These are phyloP conservation scores for Exophiala bonariae DNA, from an alignment of 2,329 filamentous ascomycete genomes.

Conservation along the genomic window DNA sequence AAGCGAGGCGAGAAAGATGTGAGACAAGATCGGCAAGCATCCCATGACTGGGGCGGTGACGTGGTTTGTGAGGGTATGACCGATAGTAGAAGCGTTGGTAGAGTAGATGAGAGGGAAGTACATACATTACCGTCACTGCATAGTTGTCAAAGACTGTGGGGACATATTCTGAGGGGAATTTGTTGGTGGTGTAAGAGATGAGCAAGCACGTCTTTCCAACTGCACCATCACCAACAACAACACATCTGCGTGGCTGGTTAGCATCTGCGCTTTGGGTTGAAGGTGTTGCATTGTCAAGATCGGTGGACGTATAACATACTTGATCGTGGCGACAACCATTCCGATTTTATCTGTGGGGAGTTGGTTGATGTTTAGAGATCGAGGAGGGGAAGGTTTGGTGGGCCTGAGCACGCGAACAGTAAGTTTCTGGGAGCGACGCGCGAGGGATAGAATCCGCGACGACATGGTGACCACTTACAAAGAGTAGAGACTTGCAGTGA, in stretches of 20 bases:
- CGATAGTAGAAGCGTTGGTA: not conserved
- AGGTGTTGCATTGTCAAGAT: slow-evolving; percentile 8
- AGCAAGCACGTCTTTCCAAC: slow-evolving; percentile 98
- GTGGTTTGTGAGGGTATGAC: not conserved
- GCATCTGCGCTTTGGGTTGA: slow-evolving; percentile 13
- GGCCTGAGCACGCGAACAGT: too few species aligned
- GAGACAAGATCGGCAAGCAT: not conserved
- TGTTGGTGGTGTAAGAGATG: slow-evolving; percentile 99
- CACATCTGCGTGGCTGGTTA: slow-evolving; percentile 66
- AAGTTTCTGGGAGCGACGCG: too few species aligned
- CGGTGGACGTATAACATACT: slow-evolving; percentile 50
- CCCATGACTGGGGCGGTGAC: not conserved
- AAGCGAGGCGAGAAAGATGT: not conserved
- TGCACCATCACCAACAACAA: slow-evolving; percentile 98
- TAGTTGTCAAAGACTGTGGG: slow-evolving; percentile 99
- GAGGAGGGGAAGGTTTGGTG: not conserved
- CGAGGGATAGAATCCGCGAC: too few species aligned
- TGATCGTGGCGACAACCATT: slow-evolving; percentile 65
- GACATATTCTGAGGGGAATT: slow-evolving; percentile 99
- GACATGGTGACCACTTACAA: too few species aligned
- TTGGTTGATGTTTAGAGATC: not conserved
- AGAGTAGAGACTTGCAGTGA: too few species aligned
- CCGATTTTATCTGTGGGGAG: slow-evolving; percentile 26
- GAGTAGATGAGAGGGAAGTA: slow-evolving; percentile 12
- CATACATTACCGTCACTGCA: slow-evolving; percentile 98